A percentile compares a stretch with the other conserved stretches of the same genome.
phyloP scores from a whole-genome alignment of 2,329 filamentous ascomycete species.

The Nemania abortiva region DNA sequence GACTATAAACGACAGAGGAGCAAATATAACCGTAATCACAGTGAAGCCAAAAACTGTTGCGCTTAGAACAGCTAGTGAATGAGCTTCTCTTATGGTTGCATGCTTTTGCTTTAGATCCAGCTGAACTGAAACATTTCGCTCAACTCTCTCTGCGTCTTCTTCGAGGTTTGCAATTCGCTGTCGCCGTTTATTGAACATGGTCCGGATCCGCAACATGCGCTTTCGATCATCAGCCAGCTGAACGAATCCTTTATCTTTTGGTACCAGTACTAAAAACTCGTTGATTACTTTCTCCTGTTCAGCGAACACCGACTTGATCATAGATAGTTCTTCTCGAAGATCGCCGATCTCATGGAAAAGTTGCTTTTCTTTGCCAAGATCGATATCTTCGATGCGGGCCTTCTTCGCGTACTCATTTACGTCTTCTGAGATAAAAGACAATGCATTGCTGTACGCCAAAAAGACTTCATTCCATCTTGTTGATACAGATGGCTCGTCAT shows the following conservation, averaged over 20 bases:
- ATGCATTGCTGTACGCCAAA: constrained; percentile 11
- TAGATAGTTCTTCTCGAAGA: constrained; percentile 26
- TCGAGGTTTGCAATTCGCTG: constrained; percentile 19
- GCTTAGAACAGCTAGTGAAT: constrained; percentile 16
- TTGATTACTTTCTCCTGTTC: constrained; percentile 36
- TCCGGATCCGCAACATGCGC: too few relatives aligned
- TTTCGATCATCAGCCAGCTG: too few relatives aligned
- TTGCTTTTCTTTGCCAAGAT: constrained; percentile 17
- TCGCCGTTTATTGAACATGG: constrained; percentile 15
- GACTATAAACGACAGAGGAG: constrained; percentile 13
- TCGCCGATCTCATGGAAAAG: constrained; percentile 26
- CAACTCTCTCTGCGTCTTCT: constrained; percentile 20
- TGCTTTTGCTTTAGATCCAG: constrained; percentile 24
- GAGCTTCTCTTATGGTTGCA: constrained; percentile 18
- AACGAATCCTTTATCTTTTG: too few relatives aligned
- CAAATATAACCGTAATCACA: constrained; percentile 14
- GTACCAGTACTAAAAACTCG: too few relatives aligned
- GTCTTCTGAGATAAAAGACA: constrained; percentile 15
- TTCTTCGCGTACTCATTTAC: constrained; percentile 15
- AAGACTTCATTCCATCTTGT: neutral
- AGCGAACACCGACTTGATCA: constrained; percentile 23
- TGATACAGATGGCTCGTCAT: too few relatives aligned
- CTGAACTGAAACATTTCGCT: neutral
- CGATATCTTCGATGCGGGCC: constrained; percentile 20
- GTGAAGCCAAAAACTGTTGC: constrained; percentile 26